A percentile compares a stretch with the other conserved stretches of the same genome.
These are phyloP conservation scores for Halocafeteria seosinensis DNA, from an alignment of 108 stramenopile species.

Conservation along the genomic window DNA sequence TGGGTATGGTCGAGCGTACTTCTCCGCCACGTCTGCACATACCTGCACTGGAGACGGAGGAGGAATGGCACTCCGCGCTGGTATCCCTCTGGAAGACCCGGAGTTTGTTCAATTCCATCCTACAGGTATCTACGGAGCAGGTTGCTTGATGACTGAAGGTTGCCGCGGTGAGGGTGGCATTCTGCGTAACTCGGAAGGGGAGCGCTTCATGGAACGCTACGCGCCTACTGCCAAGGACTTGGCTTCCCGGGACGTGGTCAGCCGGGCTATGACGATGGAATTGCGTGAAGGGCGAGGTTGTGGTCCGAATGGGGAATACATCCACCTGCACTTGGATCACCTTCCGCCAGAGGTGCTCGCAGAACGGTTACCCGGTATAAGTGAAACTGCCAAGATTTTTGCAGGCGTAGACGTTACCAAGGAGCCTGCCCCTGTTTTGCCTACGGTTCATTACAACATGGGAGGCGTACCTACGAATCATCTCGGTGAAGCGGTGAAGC, in stretches of 20 bases:
- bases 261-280: slow-evolving; percentile 96
- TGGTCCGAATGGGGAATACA: slow-evolving; percentile 82
- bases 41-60: slow-evolving; percentile 96
- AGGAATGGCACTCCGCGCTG: slow-evolving; percentile 80
- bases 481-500: slow-evolving; percentile 73
- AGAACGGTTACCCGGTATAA: slow-evolving; percentile 88
- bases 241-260: slow-evolving; percentile 90
- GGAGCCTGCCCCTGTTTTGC: slow-evolving; percentile 92
- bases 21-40: slow-evolving; percentile 88
- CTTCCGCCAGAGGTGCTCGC: slow-evolving; percentile 84
- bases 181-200: slow-evolving; percentile 78
- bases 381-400: slow-evolving; percentile 93
- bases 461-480: slow-evolving; percentile 93
- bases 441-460: slow-evolving; percentile 91
- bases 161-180: slow-evolving; percentile 98
- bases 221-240: slow-evolving; percentile 97
- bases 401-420: slow-evolving; percentile 98
- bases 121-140: slow-evolving; percentile 97
- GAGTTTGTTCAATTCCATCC: slow-evolving; percentile 99
- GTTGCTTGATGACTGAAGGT: slow-evolving; percentile 99
- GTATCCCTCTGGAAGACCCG: slow-evolving; percentile 76
- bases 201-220: slow-evolving; percentile 97
- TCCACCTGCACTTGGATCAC: slow-evolving; percentile 93
- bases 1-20: slow-evolving; percentile 93
- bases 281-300: slow-evolving; percentile 95